Evolutionary conservation across 805 yeast species (phyloP).

Genomic region (Schwanniomyces yamadae): DNA sequence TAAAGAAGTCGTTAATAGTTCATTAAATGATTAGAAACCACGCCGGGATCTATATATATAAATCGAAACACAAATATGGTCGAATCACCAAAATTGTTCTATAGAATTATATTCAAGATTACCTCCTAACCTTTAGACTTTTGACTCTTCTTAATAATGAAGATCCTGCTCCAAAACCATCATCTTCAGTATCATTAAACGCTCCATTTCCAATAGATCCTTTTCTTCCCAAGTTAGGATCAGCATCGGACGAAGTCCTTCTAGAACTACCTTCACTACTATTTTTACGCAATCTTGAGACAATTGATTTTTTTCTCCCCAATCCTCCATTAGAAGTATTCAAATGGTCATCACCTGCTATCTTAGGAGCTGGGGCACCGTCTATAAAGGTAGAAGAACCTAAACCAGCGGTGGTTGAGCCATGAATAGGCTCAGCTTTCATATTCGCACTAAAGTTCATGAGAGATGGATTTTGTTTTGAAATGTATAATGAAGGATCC

Average conservation of each 20-base stretch:
- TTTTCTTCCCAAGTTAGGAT: slow-evolving; percentile 11
- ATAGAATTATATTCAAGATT: slow-evolving; percentile 15
- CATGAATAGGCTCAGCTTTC: slow-evolving; percentile 76
- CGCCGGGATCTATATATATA: slow-evolving; percentile 1
- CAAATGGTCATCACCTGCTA: slow-evolving; percentile 24
- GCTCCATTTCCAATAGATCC: slow-evolving; percentile 8
- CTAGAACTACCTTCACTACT: slow-evolving; percentile 33
- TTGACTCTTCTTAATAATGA: slow-evolving; percentile 82
- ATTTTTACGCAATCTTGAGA: slow-evolving; percentile 56
- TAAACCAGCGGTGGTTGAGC: slow-evolving; percentile 80
- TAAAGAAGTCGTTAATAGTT: slow-evolving; percentile 1
- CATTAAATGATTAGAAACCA: slow-evolving; percentile 1
- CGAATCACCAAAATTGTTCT: neutral
- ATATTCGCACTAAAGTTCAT: slow-evolving; percentile 68
- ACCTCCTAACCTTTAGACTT: slow-evolving; percentile 77
- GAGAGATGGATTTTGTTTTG: slow-evolving; percentile 53
- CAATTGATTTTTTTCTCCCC: slow-evolving; percentile 81
- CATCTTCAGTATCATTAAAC: slow-evolving; percentile 11
- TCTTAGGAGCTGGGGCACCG: slow-evolving; percentile 87
- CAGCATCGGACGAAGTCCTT: slow-evolving; percentile 15
- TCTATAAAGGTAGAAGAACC: slow-evolving; percentile 92
- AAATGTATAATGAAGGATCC: slow-evolving; percentile 27
- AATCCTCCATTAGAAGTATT: slow-evolving; percentile 35
- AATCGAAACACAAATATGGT: neutral
- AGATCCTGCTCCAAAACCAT: slow-evolving; percentile 33